phyloP scores from a whole-genome alignment of 805 yeast species.

The Kodamaea laetipori region DNA sequence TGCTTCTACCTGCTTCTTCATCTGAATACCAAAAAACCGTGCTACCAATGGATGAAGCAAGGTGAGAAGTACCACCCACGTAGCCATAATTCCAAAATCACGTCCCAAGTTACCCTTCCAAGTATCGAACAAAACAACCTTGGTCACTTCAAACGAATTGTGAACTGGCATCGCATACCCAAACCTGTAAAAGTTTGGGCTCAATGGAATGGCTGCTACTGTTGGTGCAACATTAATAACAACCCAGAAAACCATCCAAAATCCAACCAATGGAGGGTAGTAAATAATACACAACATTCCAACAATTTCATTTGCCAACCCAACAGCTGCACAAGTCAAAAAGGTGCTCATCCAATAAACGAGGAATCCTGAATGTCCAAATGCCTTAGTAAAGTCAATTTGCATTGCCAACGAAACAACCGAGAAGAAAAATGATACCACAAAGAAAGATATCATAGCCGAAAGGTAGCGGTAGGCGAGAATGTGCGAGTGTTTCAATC shows the following conservation, averaged over 20 bases:
- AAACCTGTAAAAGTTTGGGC: slow-evolving; percentile 33
- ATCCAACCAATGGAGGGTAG: slow-evolving; percentile 66
- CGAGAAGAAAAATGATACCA: slow-evolving; percentile 59
- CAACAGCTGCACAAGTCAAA: slow-evolving; percentile 73
- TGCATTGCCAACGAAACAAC: slow-evolving; percentile 69
- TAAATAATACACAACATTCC: slow-evolving; percentile 52
- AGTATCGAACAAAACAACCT: slow-evolving; percentile 36
- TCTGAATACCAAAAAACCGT: slow-evolving; percentile 38
- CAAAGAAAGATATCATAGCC: slow-evolving; percentile 54
- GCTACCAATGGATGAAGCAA: slow-evolving; percentile 47
- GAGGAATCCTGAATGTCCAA: slow-evolving; percentile 70
- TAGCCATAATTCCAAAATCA: slow-evolving; percentile 30
- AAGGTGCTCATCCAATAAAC: slow-evolving; percentile 71
- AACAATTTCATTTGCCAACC: slow-evolving; percentile 70
- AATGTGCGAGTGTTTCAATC: slow-evolving; percentile 47
- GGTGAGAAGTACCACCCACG: slow-evolving; percentile 50
- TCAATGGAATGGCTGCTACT: slow-evolving; percentile 35
- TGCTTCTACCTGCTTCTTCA: slow-evolving; percentile 23
- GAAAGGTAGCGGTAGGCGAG: slow-evolving; percentile 53
- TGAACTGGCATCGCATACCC: slow-evolving; percentile 42
- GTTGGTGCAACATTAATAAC: slow-evolving; percentile 34
- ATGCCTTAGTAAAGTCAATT: slow-evolving; percentile 56
- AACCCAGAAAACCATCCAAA: slow-evolving; percentile 38
- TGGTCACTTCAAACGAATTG: slow-evolving; percentile 32
- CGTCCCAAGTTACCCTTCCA: slow-evolving; percentile 36